Percentiles rank a stretch among this genome's conserved stretches.
phyloP scores from a whole-genome alignment of 2,329 filamentous ascomycete species.

The Colletotrichum limetticola region DNA sequence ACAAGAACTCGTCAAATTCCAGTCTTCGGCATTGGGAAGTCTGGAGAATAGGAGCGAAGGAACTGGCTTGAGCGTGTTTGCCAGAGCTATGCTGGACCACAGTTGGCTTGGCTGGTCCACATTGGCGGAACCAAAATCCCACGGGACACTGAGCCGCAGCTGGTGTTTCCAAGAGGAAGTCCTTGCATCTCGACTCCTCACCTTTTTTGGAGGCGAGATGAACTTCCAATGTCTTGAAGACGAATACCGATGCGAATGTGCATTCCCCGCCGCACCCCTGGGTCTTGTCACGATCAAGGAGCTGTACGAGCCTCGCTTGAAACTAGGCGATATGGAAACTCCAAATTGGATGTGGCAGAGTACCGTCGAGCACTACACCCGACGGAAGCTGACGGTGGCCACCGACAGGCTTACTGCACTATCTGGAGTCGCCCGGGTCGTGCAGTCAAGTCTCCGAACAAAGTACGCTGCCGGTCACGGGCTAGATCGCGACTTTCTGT shows the following conservation, averaged over 20 bases:
- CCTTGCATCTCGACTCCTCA: neutral
- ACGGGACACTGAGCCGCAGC: constrained; percentile 2
- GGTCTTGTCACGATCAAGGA: constrained; percentile 8
- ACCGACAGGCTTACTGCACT: neutral
- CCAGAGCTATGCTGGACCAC: neutral
- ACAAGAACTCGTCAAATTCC: neutral
- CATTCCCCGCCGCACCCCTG: neutral
- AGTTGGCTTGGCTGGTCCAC: constrained; percentile 14
- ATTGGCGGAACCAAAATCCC: neutral
- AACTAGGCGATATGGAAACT: neutral
- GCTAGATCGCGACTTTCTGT: constrained; percentile 2
- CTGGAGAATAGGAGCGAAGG: neutral
- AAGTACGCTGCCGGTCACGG: neutral
- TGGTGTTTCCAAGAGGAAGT: constrained; percentile 17
- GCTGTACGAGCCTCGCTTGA: neutral
- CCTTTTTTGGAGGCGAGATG: constrained; percentile 8
- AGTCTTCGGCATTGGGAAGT: rapidly evolving
- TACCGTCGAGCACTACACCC: constrained; percentile 1
- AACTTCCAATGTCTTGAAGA: neutral
- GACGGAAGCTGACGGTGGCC: neutral
- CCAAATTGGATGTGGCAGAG: constrained; percentile 16
- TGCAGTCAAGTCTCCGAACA: neutral
- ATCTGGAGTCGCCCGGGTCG: neutral
- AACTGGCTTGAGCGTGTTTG: neutral
- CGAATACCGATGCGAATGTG: constrained; percentile 15